Evolutionary conservation across 2,329 filamentous ascomycete genomes (phyloP).

Genomic region (Paraconiothyrium brasiliense): DNA sequence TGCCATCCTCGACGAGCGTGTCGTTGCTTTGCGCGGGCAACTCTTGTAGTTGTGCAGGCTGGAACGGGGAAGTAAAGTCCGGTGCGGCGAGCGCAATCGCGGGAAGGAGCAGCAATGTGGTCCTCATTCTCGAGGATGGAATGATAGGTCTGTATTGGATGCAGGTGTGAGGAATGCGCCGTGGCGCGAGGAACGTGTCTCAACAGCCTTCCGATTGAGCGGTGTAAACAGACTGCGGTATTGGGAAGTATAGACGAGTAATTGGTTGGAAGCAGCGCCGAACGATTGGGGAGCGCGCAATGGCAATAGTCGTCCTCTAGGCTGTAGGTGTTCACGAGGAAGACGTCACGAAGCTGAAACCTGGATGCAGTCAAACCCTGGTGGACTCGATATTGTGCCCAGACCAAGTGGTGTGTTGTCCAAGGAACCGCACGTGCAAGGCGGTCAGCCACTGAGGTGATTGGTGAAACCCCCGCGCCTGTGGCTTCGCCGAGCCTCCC

Average conservation of each 20-base stretch:
- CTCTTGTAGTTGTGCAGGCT: constrained; percentile 35
- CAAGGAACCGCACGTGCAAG: constrained; percentile 16
- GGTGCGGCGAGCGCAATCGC: constrained; percentile 41
- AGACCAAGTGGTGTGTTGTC: constrained; percentile 15
- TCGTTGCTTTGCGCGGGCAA: constrained; percentile 37
- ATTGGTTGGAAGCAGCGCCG: not conserved
- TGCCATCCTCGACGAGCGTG: constrained; percentile 31
- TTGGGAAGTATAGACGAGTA: constrained; percentile 14
- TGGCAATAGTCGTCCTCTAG: not conserved
- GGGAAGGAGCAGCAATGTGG: constrained; percentile 38
- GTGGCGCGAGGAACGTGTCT: constrained; percentile 22
- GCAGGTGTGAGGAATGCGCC: constrained; percentile 30
- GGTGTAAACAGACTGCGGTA: constrained; percentile 26
- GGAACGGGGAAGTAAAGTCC: constrained; percentile 42
- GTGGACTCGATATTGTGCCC: constrained; percentile 1
- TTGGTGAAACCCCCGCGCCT: constrained; percentile 9
- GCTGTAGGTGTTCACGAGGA: not conserved
- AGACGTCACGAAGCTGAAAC: constrained; percentile 10
- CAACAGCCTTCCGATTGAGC: constrained; percentile 12
- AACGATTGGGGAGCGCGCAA: not conserved
- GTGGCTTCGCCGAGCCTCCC: constrained; percentile 7
- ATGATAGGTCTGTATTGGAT: constrained; percentile 4
- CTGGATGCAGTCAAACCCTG: not conserved
- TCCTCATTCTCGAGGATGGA: constrained; percentile 37
- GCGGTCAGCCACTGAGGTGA: constrained; percentile 1